Base-by-base conservation (phyloP, 1,139 yeast species). In the Debaryomycetaceae sp. region DNA sequence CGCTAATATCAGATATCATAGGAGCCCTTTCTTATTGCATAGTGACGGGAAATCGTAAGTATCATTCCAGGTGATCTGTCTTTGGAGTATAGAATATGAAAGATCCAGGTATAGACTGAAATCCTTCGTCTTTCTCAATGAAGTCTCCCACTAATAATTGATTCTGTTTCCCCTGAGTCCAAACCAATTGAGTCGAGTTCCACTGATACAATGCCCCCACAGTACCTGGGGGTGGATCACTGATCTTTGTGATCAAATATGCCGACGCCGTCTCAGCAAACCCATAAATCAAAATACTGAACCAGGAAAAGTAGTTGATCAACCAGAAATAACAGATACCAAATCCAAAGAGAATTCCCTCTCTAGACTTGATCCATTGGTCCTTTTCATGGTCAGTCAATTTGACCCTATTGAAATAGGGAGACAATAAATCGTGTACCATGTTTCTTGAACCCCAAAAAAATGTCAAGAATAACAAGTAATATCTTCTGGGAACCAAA, bases 311-410 rank as follows among this genome's bases (percentile, higher is more conserved):
- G 34, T 48, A 44, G 37, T 67, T 62, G 45, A 79, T 60, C 37
- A 78, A 55, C 41, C 68, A 50, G 50, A 68, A 78, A 58, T 74
- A 78, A 39, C 75, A 71, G n/a, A 78, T 57, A 1, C 83, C 80
- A 52, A 80, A 81, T 2, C 87, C 87, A 51, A 78, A 76, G 38
- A 82, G 60, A 17, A 80, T 69, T 0, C 87, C 87, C 43, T 76
- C 80, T 36, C 87, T 66, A 8, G 83, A 74, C 20, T 67, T 66
- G 44, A 70, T 62, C 87, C 87, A 82, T 44, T 69, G 73, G 8
- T 68, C 65, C 40, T 66, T 65, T 44, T 80, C 81, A n/a, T 61
- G 50, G n/a, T 55, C 57, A 6, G 72, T 59, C 47, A 80, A 75
- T 7, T 79, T 76, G 20, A 80, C 63, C 23, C 78, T 62, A 11